Conservation (phyloP, 306 rosid species). For the Lupinus albus region DNA sequence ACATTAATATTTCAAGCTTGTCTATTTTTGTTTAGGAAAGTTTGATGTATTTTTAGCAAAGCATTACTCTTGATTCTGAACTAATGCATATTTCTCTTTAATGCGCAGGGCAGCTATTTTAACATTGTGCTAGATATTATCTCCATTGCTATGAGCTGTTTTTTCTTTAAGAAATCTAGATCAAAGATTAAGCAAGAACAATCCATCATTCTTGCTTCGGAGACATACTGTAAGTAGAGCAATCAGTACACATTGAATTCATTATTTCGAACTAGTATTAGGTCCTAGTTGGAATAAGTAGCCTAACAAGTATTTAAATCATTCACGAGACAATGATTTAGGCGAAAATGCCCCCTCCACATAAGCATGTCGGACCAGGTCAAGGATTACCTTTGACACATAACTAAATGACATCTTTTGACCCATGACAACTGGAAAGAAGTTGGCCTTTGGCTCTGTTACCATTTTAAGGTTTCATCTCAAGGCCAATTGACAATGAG, state of each 20-base stretch:
- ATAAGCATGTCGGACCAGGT: no score
- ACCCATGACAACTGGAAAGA: no score
- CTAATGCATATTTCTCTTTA: slow-evolving; percentile 27
- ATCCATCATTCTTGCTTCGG: slow-evolving; percentile 56
- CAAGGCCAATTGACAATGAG: no score
- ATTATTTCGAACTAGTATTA: neutral
- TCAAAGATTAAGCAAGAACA: slow-evolving; percentile 41
- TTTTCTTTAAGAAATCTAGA: slow-evolving; percentile 44
- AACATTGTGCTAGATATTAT: slow-evolving; percentile 26
- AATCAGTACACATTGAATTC: neutral
- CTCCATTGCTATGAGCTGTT: slow-evolving; percentile 46
- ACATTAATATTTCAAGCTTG: neutral
- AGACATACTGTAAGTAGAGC: slow-evolving; percentile 69
- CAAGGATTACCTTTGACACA: no score
- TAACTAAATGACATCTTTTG: no score
- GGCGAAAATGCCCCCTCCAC: no score
- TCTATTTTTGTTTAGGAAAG: neutral
- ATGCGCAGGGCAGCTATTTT: slow-evolving; percentile 41
- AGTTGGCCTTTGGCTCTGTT: no score
- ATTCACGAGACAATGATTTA: no score
- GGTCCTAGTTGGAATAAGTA: neutral
- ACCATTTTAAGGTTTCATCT: no score
- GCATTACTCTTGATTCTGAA: neutral
- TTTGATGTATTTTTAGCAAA: neutral
- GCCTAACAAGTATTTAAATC: no score